phyloP scores from a whole-genome alignment of 2,329 filamentous ascomycete species.

The Cladophialophora bantiana region DNA sequence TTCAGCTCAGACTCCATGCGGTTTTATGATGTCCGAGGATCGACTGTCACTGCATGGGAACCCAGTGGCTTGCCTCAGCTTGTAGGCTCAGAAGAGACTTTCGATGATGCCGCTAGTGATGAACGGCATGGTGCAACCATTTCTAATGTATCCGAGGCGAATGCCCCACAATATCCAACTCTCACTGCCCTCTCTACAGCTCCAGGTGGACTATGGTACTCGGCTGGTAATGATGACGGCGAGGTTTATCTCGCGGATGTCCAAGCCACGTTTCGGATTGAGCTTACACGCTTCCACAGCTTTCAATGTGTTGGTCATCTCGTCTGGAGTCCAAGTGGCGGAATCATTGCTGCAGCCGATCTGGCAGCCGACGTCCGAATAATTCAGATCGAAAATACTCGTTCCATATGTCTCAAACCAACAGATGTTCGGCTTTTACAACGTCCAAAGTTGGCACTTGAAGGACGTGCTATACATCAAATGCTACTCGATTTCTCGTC shows the following conservation, averaged over 20 bases:
- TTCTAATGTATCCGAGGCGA: conserved; percentile 19
- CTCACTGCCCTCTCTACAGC: conserved; percentile 18
- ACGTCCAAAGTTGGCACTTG: conserved; percentile 15
- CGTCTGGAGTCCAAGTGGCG: conserved; percentile 9
- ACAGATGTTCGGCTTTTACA: background rate
- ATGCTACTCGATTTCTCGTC: conserved; percentile 19
- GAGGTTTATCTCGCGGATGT: conserved; percentile 22
- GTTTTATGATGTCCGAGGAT: conserved; percentile 43
- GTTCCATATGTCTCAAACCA: background rate
- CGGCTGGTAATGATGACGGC: conserved; percentile 24
- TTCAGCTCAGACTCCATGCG: conserved; percentile 42
- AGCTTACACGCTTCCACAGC: conserved; percentile 20
- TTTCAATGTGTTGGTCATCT: conserved; percentile 17
- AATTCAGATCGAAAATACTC: conserved; percentile 2
- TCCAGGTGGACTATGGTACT: conserved; percentile 15
- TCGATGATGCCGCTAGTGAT: conserved; percentile 35
- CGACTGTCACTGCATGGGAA: conserved; percentile 44
- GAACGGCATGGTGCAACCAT: conserved; percentile 10
- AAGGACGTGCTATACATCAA: conserved; percentile 23
- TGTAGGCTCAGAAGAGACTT: conserved; percentile 34
- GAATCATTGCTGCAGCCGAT: conserved; percentile 21
- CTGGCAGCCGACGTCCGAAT: conserved; percentile 22
- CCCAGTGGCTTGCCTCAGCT: conserved; percentile 40
- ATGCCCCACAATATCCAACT: conserved; percentile 13
- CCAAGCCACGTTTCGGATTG: background rate